A percentile compares a stretch with the other conserved stretches of the same genome.
Conservation (phyloP, 1,284 basidiomycete genomes). For the Ceratobasidium sp. region DNA sequence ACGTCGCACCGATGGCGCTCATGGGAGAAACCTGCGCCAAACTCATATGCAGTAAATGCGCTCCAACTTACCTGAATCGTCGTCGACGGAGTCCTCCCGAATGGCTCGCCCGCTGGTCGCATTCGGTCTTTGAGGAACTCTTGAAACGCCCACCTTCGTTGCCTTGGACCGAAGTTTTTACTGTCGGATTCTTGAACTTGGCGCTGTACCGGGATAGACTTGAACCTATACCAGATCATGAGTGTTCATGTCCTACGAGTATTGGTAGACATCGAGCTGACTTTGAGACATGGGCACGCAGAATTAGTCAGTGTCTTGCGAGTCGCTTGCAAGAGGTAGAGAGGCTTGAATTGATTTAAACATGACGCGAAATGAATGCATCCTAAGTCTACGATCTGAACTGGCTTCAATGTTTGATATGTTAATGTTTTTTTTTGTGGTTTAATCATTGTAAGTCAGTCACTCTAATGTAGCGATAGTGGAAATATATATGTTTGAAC, state of each 20-base stretch:
- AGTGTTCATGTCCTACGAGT: background rate
- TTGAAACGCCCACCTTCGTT: background rate
- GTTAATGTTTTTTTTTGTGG: background rate
- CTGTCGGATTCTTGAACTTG: background rate
- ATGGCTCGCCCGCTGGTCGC: slow-evolving; percentile 24
- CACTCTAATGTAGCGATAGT: no score
- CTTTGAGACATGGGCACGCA: background rate
- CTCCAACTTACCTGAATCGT: background rate
- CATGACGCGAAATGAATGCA: background rate
- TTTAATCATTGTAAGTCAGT: no score
- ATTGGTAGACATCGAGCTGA: background rate
- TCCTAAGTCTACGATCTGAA: background rate
- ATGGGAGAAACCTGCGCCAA: background rate
- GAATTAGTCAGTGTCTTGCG: background rate
- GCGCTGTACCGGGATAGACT: background rate
- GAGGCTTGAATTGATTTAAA: background rate
- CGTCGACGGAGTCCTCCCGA: background rate
- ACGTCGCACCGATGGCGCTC: background rate
- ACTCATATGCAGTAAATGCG: background rate
- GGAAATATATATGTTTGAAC: no score
- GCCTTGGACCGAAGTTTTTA: background rate
- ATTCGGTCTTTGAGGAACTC: slow-evolving; percentile 18
- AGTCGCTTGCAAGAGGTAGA: background rate
- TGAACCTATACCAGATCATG: background rate
- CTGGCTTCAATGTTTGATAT: background rate